These are phyloP conservation scores for Nemania sp. DNA, from an alignment of 2,329 filamentous ascomycete genomes.

Conservation along the genomic window DNA sequence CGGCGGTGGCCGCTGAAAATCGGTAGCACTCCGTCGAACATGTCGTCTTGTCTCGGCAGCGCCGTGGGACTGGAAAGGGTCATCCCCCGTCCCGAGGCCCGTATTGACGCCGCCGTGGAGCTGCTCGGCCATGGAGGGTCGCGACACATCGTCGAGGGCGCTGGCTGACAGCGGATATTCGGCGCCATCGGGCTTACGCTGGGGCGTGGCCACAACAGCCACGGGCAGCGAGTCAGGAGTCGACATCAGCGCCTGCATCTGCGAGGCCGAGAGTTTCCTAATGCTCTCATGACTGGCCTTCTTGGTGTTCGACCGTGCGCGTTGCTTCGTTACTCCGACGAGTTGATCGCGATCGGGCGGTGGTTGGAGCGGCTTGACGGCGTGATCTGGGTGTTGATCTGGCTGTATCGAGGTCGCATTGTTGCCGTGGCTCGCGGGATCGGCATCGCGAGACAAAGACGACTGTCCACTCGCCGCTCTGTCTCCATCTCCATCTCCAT, in stretches of 20 bases:
- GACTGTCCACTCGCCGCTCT: too few species aligned
- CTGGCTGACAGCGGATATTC: conserved; percentile 45
- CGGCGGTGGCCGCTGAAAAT: conserved; percentile 41
- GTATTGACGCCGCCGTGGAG: conserved; percentile 32
- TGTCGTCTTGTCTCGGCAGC: conserved; percentile 31
- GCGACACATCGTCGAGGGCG: conserved; percentile 40
- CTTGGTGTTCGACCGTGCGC: conserved; percentile 31
- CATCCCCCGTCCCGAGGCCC: conserved; percentile 17
- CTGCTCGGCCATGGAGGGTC: conserved; percentile 41
- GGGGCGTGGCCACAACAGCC: conserved; percentile 44
- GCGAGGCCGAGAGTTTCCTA: conserved; percentile 58
- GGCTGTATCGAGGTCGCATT: too few species aligned
- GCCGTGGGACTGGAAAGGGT: conserved; percentile 38
- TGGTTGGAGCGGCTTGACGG: conserved; percentile 14
- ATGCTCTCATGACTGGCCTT: conserved; percentile 45
- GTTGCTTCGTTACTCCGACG: conserved; percentile 22
- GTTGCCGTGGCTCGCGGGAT: conserved; percentile 4
- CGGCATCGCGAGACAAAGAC: conserved; percentile 12
- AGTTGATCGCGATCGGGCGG: conserved; percentile 16
- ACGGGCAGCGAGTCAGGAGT: conserved; percentile 62
- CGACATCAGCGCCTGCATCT: conserved; percentile 61
- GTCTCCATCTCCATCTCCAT: conserved; percentile 3
- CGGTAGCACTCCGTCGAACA: conserved; percentile 31
- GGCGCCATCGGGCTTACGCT: conserved; percentile 39
- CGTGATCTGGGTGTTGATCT: too few species aligned